phyloP scores from a whole-genome alignment of 2,329 filamentous ascomycete genomes.

The Geoglossum cookeanum region DNA sequence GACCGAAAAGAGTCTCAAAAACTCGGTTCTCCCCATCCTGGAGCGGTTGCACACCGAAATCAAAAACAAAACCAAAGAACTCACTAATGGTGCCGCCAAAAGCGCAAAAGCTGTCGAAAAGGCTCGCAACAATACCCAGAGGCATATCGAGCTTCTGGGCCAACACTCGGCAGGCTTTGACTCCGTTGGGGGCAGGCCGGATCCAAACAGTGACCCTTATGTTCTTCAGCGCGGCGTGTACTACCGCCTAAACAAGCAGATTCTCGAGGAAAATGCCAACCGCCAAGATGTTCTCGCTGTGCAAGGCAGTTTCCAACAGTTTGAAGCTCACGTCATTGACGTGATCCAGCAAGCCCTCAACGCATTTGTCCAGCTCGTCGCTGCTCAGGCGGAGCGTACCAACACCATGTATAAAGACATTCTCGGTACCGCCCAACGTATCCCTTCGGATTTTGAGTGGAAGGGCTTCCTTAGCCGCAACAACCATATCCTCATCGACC shows the following conservation, averaged over 20 bases:
- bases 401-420: slow-evolving; percentile 72
- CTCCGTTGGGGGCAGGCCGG: slow-evolving; percentile 50
- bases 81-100: slow-evolving; percentile 63
- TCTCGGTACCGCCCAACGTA: slow-evolving; percentile 51
- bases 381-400: slow-evolving; percentile 63
- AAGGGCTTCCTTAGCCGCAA: slow-evolving; percentile 60
- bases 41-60: slow-evolving; percentile 88
- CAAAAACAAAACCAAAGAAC: slow-evolving; percentile 88
- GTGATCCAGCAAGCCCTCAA: slow-evolving; percentile 68
- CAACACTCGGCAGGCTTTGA: slow-evolving; percentile 69
- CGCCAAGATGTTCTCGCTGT: slow-evolving; percentile 76
- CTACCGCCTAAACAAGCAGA: slow-evolving; percentile 74
- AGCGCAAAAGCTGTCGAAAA: slow-evolving; percentile 83
- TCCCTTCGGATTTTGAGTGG: slow-evolving; percentile 84
- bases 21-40: slow-evolving; percentile 68
- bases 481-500: slow-evolving; percentile 54
- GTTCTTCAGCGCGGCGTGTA: slow-evolving; percentile 63
- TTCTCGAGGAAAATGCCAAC: slow-evolving; percentile 91
- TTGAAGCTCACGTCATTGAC: slow-evolving; percentile 70
- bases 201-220: slow-evolving; percentile 67
- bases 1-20: slow-evolving; percentile 79
- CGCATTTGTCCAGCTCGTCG: slow-evolving; percentile 64
- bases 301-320: slow-evolving; percentile 76
- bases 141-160: slow-evolving; percentile 85
- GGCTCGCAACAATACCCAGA: slow-evolving; percentile 68